Evolutionary conservation across 2,329 filamentous ascomycete species (phyloP).

Genomic region (Aspergillus sp.): DNA sequence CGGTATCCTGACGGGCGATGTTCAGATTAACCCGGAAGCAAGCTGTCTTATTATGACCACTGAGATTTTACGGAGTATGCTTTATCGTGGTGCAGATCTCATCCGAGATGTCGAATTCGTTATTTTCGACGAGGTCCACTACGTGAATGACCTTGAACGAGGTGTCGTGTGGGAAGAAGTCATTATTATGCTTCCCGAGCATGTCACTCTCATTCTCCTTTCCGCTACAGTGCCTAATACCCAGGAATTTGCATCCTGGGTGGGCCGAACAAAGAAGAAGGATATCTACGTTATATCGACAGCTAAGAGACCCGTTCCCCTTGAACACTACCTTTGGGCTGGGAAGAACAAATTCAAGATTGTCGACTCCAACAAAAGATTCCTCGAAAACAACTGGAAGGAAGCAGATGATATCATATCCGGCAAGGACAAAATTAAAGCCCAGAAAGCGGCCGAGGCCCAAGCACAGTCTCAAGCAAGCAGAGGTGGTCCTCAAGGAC

Average conservation of each 20-base stretch:
- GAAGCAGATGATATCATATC: constrained; percentile 80
- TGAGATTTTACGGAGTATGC: constrained; percentile 96
- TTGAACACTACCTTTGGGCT: constrained; percentile 97
- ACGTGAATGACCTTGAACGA: constrained; percentile 93
- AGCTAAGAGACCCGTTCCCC: constrained; percentile 86
- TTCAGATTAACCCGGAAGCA: constrained; percentile 95
- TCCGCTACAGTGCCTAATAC: constrained; percentile 98
- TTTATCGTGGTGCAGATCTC: constrained; percentile 91
- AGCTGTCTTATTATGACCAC: constrained; percentile 99
- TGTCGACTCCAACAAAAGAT: constrained; percentile 87
- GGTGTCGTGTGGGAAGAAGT: constrained; percentile 99
- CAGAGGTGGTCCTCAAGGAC: constrained; percentile 55
- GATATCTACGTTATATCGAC: constrained; percentile 99
- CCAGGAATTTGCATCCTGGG: constrained; percentile 97
- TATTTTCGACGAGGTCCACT: constrained; percentile 98
- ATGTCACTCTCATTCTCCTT: constrained; percentile 90
- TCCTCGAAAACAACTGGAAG: constrained; percentile 92
- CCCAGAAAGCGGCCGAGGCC: constrained; percentile 51
- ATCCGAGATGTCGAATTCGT: constrained; percentile 98
- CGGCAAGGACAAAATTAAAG: constrained; percentile 74
- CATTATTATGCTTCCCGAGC: constrained; percentile 98
- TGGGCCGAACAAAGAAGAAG: constrained; percentile 95
- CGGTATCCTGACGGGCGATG: constrained; percentile 93
- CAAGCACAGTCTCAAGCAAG: constrained; percentile 54
- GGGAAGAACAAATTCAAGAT: constrained; percentile 92